Percentiles rank a stretch among this genome's conserved stretches.
phyloP scores from a whole-genome alignment of 495 filamentous ascomycete genomes.

The Lophiotrema nucula region DNA sequence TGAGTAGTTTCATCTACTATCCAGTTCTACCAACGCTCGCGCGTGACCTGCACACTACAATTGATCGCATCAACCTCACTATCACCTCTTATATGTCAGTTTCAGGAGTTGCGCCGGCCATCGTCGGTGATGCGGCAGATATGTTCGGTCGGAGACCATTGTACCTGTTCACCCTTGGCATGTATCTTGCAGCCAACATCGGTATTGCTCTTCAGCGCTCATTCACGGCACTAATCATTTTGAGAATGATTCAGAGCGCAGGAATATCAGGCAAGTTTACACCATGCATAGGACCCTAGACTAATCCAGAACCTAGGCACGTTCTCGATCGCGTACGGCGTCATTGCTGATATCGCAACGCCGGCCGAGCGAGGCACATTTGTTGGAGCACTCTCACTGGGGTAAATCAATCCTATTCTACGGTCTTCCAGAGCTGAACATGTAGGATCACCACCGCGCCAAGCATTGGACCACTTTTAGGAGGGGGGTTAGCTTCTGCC shows the following conservation, averaged over 20 bases:
- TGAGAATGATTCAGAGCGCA: constrained; percentile 52
- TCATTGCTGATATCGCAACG: constrained; percentile 57
- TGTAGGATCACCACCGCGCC: no score
- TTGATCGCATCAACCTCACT: constrained; percentile 50
- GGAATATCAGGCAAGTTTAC: no score
- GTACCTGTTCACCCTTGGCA: constrained; percentile 49
- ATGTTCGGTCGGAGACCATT: constrained; percentile 49
- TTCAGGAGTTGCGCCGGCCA: constrained; percentile 51
- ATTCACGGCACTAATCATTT: constrained; percentile 49
- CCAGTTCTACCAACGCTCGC: constrained; percentile 51
- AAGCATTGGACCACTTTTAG: constrained; percentile 11
- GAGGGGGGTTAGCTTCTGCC: constrained; percentile 11
- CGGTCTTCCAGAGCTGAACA: no score
- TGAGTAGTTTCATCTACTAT: constrained; percentile 18
- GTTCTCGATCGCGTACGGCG: constrained; percentile 55
- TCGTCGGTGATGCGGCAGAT: constrained; percentile 54
- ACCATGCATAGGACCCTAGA: no score
- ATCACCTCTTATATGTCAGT: constrained; percentile 55
- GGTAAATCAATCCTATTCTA: constrained; percentile 6
- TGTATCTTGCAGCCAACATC: constrained; percentile 51
- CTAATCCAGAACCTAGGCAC: no score
- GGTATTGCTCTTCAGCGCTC: constrained; percentile 48
- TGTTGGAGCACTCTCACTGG: constrained; percentile 51
- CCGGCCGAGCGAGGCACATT: constrained; percentile 53
- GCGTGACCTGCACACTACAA: constrained; percentile 44